Conservation (phyloP, 2,329 filamentous ascomycete species). For the Fusarium abutilonis region DNA sequence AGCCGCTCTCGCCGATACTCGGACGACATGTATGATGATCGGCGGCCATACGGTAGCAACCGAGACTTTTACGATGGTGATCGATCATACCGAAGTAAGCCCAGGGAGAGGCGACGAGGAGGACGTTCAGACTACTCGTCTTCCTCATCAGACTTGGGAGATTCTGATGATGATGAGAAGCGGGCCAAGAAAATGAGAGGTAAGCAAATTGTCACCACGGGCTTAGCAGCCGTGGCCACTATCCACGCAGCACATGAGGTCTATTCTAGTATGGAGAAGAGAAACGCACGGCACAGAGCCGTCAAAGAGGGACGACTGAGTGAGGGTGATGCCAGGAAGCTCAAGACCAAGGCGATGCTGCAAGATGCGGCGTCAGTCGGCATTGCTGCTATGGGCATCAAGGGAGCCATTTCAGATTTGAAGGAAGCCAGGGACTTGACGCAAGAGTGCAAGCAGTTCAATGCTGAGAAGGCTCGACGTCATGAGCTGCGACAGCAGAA, state of each 20-base stretch:
- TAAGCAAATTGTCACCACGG: conserved; percentile 68
- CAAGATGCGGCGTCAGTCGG: conserved; percentile 69
- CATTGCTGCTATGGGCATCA: conserved; percentile 67
- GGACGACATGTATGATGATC: conserved; percentile 59
- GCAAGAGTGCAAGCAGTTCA: conserved; percentile 61
- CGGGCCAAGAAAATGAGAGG: conserved; percentile 67
- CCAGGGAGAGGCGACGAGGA: conserved; percentile 53
- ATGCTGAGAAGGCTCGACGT: conserved; percentile 59
- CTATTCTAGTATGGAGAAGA: conserved; percentile 68
- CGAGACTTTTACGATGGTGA: conserved; percentile 61
- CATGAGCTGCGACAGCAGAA: conserved; percentile 59
- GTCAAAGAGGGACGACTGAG: conserved; percentile 64
- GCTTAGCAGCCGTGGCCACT: conserved; percentile 66
- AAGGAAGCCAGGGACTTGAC: conserved; percentile 64
- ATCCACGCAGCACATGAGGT: conserved; percentile 69
- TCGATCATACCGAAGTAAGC: conserved; percentile 54
- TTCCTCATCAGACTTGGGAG: conserved; percentile 65
- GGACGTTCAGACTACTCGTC: conserved; percentile 58
- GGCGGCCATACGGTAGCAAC: conserved; percentile 51
- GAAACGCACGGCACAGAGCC: conserved; percentile 62
- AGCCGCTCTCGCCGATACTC: conserved; percentile 55
- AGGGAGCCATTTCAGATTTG: conserved; percentile 64
- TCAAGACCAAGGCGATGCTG: conserved; percentile 65
- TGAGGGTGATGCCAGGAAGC: conserved; percentile 62
- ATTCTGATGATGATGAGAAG: conserved; percentile 67